Evolutionary conservation across 2,329 filamentous ascomycete genomes (phyloP).

Genomic region (Nemania abortiva): DNA sequence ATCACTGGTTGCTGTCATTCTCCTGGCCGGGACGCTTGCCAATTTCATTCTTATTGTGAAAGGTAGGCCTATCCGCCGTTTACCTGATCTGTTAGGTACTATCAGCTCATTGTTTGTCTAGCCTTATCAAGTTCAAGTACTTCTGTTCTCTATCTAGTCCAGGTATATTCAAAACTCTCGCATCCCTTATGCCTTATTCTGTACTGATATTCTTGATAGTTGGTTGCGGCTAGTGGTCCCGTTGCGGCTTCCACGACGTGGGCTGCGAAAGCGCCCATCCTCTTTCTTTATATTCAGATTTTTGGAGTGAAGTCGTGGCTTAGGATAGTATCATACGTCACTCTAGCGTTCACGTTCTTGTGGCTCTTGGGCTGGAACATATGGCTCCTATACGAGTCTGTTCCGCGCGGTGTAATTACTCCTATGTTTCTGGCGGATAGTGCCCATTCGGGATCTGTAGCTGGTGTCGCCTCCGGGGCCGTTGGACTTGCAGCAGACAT

Average conservation of each 20-base stretch:
- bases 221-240: neutral
- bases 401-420: constrained; percentile 4
- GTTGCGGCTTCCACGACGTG: neutral
- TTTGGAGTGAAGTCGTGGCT: constrained; percentile 24
- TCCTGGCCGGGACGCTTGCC: neutral
- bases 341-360: constrained; percentile 11
- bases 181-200: no score
- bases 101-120: no score
- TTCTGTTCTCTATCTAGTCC: no score
- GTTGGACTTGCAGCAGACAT: constrained; percentile 14
- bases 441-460: constrained; percentile 11
- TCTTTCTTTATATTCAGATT: constrained; percentile 21
- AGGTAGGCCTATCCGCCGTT: neutral
- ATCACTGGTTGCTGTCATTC: neutral
- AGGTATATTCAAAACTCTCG: no score
- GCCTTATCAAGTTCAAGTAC: no score
- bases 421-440: neutral
- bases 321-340: constrained; percentile 4
- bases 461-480: constrained; percentile 12
- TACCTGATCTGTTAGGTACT: no score
- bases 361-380: constrained; percentile 12
- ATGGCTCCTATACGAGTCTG: constrained; percentile 1
- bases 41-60: neutral
- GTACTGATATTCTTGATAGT: neutral
- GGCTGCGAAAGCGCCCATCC: constrained; percentile 22